These are phyloP conservation scores for Talaromyces sp. DNA, from an alignment of 2,329 filamentous ascomycete species.

Conservation along the genomic window DNA sequence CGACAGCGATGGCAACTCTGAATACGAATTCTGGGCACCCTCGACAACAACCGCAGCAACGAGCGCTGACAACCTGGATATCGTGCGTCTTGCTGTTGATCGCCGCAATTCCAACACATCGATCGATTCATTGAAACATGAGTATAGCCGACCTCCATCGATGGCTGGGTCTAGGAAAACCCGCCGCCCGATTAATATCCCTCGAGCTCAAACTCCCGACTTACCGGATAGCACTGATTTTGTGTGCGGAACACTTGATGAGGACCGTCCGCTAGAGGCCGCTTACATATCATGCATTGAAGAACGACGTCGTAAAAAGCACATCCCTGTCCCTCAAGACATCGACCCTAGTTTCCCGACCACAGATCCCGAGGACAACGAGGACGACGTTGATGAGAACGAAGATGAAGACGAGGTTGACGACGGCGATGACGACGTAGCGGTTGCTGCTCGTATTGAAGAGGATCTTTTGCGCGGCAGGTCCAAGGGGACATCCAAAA, in stretches of 20 bases:
- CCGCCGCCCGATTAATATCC: constrained; percentile 40
- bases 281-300: constrained; percentile 85
- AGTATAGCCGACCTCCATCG: constrained; percentile 28
- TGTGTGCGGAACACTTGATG: constrained; percentile 95
- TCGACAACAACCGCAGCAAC: constrained; percentile 48
- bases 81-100: constrained; percentile 45
- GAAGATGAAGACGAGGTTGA: constrained; percentile 55
- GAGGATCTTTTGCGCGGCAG: constrained; percentile 33
- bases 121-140: constrained; percentile 47
- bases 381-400: constrained; percentile 63
- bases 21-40: constrained; percentile 64
- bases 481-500: constrained; percentile 47
- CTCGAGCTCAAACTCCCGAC: constrained; percentile 68
- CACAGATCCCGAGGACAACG: constrained; percentile 84
- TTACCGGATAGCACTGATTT: constrained; percentile 97
- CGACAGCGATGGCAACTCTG: constrained; percentile 62
- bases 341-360: constrained; percentile 97
- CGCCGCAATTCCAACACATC: constrained; percentile 54
- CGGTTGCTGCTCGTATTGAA: constrained; percentile 37
- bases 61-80: constrained; percentile 51
- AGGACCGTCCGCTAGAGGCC: constrained; percentile 90
- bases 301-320: constrained; percentile 75
- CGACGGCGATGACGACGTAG: constrained; percentile 58
- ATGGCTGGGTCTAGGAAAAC: constrained; percentile 30
- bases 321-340: constrained; percentile 83